Evolutionary conservation across 306 rosid genomes (phyloP), one percentile per base, ranked within the genome.

Genomic region (Inga laurina): DNA sequence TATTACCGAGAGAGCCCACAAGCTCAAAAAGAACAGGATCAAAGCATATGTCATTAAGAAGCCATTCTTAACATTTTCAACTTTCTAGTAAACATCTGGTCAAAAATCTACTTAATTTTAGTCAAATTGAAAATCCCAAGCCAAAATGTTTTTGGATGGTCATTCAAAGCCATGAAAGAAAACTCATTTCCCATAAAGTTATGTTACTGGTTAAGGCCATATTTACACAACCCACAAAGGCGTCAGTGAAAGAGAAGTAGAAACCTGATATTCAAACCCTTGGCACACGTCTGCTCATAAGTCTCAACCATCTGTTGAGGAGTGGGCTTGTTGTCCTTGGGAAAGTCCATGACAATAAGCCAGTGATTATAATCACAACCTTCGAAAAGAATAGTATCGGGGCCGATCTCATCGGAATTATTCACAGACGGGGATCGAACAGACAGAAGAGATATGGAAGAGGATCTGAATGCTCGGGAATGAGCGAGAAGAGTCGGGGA

Each of bases 361-460:
- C 97, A 94, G 86, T 94, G 97, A 65, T 92, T 90, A 87, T 92
- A 92, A 57, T 94, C 98, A 87, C 95, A 92, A 8, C 98, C 98
- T 81, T 94, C 98, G 61, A 92, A 94, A n/a, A 92, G 91, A 13
- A 92, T 85, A 4, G 94, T 87, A 39, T 91, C 86, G n/a, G 93
- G 93, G 59, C 90, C 95, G 16, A 92, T 91, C 83, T 86, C 92
- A 1, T 85, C 88, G 27, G 82, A 69, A 45, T 39, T 41, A 81
- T 76, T 62, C 72, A 66, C 46, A 7, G 74, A 69, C 3, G 48
- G 16, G 12, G 86, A 83, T 34, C 92, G 93, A 44, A 79, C 52
- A 1, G 89, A 92, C 0, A 77, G 75, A 59, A 84, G 84, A 14
- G 91, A 82, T 19, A 80, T 51, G 7, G 89, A 46, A 0, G 90